Evolutionary conservation across 495 filamentous ascomycete genomes (phyloP), one percentile per base, ranked within the genome.

Genomic region (Aspergillus saccharolyticus): DNA sequence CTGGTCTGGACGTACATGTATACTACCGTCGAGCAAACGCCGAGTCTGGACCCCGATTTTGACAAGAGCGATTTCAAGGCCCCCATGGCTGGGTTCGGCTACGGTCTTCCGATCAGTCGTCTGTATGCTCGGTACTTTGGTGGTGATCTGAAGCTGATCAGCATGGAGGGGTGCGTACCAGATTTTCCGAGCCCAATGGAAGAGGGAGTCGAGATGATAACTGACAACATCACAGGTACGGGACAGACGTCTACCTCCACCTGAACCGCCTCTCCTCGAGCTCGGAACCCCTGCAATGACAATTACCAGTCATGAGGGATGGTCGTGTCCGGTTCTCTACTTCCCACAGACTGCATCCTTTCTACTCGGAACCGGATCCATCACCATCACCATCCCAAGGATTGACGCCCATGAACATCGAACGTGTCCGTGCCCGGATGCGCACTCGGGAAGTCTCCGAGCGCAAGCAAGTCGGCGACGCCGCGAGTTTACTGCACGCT

Each of bases 1-100:
- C 80, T 98, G 8, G 94, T 97, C 16, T 98, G 94, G 94, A 98
- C 94, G 22, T 98, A 98, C 68, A 98, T 97, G 94, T 98, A 97
- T 66, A 98, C 94, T 18, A 98, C 94, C 10, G 93, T 98, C 44
- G 94, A 97, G 71, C 85, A 91, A 57, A 97, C 94, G 3, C 94
- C 94, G 5, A 95, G 84, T 65, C 78, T 98, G 48, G 94, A 98
- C 66, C 94, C 94, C 14, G 92, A 97, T 70, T 97, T 97, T 72
- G 92, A 98, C 74, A 96, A 97, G 76, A 96, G 89, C 72, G 94
- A 98, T 72, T 98, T 98, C 80, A 98, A 98, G 73, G 94, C 94
- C 16, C 94, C 94, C 2, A 98, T 98, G 94, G 94, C 94, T 49
- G 94, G 94, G 1, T 98, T 98, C 66, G 94, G 94, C 18, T 98